Conservation (phyloP, 2,329 filamentous ascomycete genomes). For the Penicillium polonicum region DNA sequence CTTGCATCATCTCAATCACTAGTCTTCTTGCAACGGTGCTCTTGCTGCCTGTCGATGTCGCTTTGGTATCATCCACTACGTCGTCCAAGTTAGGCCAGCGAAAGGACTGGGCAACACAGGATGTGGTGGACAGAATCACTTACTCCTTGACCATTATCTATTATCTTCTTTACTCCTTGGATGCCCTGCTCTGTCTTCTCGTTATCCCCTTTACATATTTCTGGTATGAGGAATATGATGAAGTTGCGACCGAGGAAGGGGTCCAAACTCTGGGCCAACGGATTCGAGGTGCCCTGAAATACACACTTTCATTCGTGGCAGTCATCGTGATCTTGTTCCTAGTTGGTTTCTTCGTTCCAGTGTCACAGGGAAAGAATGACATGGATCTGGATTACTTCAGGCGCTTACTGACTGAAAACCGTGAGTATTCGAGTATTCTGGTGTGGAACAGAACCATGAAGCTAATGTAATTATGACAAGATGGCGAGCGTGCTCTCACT, state of each 20-base stretch:
- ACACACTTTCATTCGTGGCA: constrained; percentile 79
- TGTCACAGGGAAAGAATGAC: constrained; percentile 65
- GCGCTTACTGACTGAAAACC: constrained; percentile 76
- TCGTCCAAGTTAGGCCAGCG: constrained; percentile 73
- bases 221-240: constrained; percentile 96
- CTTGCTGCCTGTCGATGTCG: constrained; percentile 91
- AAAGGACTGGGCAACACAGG: constrained; percentile 91
- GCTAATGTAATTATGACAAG: constrained; percentile 36
- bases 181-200: constrained; percentile 83
- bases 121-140: constrained; percentile 73
- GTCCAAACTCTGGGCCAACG: constrained; percentile 68
- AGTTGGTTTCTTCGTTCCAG: constrained; percentile 89
- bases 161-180: constrained; percentile 87
- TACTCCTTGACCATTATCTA: constrained; percentile 84
- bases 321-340: constrained; percentile 77
- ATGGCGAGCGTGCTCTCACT: constrained; percentile 86
- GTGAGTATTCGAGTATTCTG: constrained; percentile 43
- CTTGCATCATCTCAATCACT: constrained; percentile 84
- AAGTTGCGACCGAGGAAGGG: constrained; percentile 78
- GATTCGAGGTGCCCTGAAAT: constrained; percentile 83
- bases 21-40: constrained; percentile 87
- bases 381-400: constrained; percentile 90
- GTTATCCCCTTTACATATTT: constrained; percentile 97
- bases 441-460: not conserved
- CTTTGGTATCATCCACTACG: constrained; percentile 85